phyloP scores from a whole-genome alignment of 176 grass and related monocot species.

The Guadua angustifolia region DNA sequence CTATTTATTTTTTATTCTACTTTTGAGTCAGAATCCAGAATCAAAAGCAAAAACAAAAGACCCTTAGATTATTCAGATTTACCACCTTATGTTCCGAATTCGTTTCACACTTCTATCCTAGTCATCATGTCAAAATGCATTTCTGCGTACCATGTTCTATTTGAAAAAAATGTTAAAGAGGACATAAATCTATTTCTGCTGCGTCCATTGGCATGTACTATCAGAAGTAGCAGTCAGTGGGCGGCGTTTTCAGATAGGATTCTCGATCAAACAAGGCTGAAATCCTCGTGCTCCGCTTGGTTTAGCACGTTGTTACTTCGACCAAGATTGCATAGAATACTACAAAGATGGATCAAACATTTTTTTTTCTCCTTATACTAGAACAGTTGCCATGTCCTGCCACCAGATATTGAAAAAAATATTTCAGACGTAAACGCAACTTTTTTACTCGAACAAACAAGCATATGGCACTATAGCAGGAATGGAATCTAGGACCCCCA shows the following conservation, averaged over 20 bases:
- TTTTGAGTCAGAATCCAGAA: no score
- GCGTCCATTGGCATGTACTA: neutral
- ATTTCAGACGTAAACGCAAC: neutral
- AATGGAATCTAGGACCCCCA: slow-evolving; percentile 23
- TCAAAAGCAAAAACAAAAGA: no score
- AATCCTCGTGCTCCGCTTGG: neutral
- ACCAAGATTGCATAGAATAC: neutral
- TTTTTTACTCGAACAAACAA: neutral
- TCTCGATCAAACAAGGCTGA: neutral
- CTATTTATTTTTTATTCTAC: no score
- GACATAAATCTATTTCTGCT: neutral
- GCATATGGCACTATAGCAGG: neutral
- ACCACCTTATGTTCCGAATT: neutral
- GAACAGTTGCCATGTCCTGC: slow-evolving; percentile 12
- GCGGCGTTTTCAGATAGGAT: neutral
- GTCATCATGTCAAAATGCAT: neutral
- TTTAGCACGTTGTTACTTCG: neutral
- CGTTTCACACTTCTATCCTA: neutral
- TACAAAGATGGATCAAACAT: neutral
- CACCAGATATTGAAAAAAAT: neutral
- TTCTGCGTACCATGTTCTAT: neutral
- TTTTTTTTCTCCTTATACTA: neutral
- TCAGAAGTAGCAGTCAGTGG: neutral
- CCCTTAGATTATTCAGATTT: neutral
- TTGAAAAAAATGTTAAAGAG: neutral